Evolutionary conservation across 148 eudicot genomes (phyloP), one percentile per base, ranked within the genome.

Genomic region (Amaranthus hypochondriacus): DNA sequence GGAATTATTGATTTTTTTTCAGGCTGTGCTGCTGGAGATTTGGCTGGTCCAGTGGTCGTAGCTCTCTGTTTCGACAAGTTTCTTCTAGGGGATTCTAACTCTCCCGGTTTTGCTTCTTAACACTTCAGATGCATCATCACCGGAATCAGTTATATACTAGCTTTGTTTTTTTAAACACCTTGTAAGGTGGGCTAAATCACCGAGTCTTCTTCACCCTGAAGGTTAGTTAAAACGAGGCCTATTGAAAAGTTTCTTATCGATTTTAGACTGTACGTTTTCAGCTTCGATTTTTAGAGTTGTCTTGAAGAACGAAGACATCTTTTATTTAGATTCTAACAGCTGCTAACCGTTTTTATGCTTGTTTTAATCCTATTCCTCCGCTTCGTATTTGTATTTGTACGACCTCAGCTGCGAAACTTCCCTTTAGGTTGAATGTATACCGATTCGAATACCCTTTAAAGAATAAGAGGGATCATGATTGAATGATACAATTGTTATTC

Each of bases 1-100:
- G 1, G 64, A 54, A 55, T 21, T 62, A 66, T 59, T 39, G 9
- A 53, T 48, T 76, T 48, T 76, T 79, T 70, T 78, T 77, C 85
- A 89, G 98, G 98, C 21, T 92, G 98, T 84, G 86, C 84, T 9
- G 56, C 83, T 58, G 98, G 98, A 55, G 98, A 92, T 83, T 56
- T 90, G 73, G 89, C 89, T 0, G 97, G 98, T 43, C 97, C 98
- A 28, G 56, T 86, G 39, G 66, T 92, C 6, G 84, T 89, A 10
- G 76, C 89, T 2, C 77, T 84, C 73, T 87, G 88, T 83, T 80
- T 84, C 18, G 87, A 88, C 52, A 91, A 89, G 76, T 68, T 89
- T 76, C 73, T 83, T 60, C 79, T 67, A n/a, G 68, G 69, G 21
- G 75, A 76, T 58, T 57, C 62, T 15, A 71, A 48, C 43, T 69